A percentile compares a stretch with the other conserved stretches of the same genome.
Conservation (phyloP, 1,139 yeast species). For the Chernovozyma sophiae-reginae region DNA sequence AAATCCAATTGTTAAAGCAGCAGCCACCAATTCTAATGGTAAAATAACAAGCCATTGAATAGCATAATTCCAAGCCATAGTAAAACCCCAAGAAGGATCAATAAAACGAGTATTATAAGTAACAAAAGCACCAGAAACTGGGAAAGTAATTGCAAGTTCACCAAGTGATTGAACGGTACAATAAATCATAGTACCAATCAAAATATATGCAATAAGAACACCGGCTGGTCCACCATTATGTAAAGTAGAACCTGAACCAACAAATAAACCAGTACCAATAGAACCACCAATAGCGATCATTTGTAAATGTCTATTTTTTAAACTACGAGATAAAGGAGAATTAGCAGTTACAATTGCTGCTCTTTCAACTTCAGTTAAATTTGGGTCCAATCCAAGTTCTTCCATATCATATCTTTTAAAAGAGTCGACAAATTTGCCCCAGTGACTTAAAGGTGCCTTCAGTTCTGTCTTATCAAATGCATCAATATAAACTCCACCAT, state of each 20-base stretch:
- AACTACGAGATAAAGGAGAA: slow-evolving; percentile 28
- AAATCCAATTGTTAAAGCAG: slow-evolving; percentile 30
- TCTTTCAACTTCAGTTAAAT: slow-evolving; percentile 62
- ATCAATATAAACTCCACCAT: slow-evolving; percentile 41
- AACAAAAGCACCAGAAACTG: slow-evolving; percentile 38
- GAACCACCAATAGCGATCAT: slow-evolving; percentile 42
- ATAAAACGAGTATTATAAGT: slow-evolving; percentile 35
- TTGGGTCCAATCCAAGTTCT: slow-evolving; percentile 60
- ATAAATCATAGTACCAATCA: slow-evolving; percentile 29
- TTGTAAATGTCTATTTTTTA: slow-evolving; percentile 36
- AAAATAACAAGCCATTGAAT: slow-evolving; percentile 37
- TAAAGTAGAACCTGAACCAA: slow-evolving; percentile 31
- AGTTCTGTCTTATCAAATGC: slow-evolving; percentile 34
- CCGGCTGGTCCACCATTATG: slow-evolving; percentile 37
- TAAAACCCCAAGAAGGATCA: slow-evolving; percentile 36
- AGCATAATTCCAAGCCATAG: slow-evolving; percentile 42
- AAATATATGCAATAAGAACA: slow-evolving; percentile 27
- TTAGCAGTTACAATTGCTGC: slow-evolving; percentile 37
- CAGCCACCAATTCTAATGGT: slow-evolving; percentile 39
- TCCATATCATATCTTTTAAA: slow-evolving; percentile 51
- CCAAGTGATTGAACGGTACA: slow-evolving; percentile 34
- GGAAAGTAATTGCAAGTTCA: slow-evolving; percentile 38
- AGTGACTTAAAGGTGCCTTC: slow-evolving; percentile 28
- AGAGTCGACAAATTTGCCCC: slow-evolving; percentile 47
- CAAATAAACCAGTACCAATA: slow-evolving; percentile 41